phyloP scores from a whole-genome alignment of 208 protist species.

The Naegleria gruberi region DNA sequence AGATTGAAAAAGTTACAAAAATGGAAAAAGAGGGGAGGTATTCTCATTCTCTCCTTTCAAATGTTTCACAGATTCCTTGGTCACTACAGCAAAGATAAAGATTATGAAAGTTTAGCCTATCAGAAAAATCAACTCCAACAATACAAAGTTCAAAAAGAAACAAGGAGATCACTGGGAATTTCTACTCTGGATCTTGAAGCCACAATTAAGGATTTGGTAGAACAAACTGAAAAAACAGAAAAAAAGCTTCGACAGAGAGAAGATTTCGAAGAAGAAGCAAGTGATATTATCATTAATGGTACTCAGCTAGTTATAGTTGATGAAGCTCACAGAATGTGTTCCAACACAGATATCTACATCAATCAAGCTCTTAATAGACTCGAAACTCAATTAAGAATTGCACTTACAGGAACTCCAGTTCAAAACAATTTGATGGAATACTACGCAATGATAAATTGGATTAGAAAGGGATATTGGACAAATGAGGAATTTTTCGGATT shows the following conservation, averaged over 20 bases:
- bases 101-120: neutral
- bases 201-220: neutral
- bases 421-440: constrained; percentile 67
- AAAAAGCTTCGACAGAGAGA: neutral
- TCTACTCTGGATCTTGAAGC: neutral
- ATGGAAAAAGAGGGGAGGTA: constrained; percentile 19
- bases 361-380: neutral
- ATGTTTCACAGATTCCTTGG: neutral
- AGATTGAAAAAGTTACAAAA: constrained; percentile 12
- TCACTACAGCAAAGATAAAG: neutral
- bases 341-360: neutral
- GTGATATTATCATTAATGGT: neutral
- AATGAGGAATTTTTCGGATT: constrained; percentile 18
- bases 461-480: constrained; percentile 17
- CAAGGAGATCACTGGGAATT: neutral
- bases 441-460: constrained; percentile 66
- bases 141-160: neutral
- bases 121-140: neutral
- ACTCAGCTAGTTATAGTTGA: constrained; percentile 30
- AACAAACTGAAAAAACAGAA: neutral
- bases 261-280: neutral
- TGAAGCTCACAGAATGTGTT: constrained; percentile 34
- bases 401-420: constrained; percentile 62
- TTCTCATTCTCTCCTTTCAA: neutral
- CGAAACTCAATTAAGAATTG: constrained; percentile 45